phyloP scores from a whole-genome alignment of 2,329 filamentous ascomycete genomes.

The Sarocladium kiliense region DNA sequence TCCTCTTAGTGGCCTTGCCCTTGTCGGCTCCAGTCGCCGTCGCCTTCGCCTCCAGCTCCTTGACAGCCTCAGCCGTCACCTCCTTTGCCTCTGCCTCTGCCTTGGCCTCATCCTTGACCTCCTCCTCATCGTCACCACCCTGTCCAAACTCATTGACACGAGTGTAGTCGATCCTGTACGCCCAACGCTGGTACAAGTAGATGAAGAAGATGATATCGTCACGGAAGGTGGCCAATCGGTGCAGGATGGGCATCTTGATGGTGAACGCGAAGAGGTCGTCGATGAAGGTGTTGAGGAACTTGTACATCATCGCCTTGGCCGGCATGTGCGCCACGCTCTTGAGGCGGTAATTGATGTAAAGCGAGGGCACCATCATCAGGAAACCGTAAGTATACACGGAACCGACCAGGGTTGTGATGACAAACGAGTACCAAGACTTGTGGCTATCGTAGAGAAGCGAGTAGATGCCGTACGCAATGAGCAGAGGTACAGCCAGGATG shows the following conservation, averaged over 20 bases:
- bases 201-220: constrained; percentile 99
- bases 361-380: constrained; percentile 94
- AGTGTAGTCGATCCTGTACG: constrained; percentile 85
- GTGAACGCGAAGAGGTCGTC: constrained; percentile 98
- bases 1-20: constrained; percentile 38
- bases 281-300: constrained; percentile 98
- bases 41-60: constrained; percentile 27
- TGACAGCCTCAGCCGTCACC: constrained; percentile 29
- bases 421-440: constrained; percentile 97
- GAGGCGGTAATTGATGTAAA: constrained; percentile 99
- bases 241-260: constrained; percentile 96
- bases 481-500: constrained; percentile 79
- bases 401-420: constrained; percentile 91
- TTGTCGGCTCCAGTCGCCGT: constrained; percentile 44
- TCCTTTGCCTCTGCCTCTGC: constrained; percentile 31
- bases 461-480: constrained; percentile 86
- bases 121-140: constrained; percentile 83
- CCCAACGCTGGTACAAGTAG: constrained; percentile 91
- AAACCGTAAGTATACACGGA: constrained; percentile 98
- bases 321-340: constrained; percentile 97
- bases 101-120: constrained; percentile 28
- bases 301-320: constrained; percentile 93
- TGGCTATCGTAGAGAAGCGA: constrained; percentile 88
- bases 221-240: constrained; percentile 84
- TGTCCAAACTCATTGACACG: constrained; percentile 98